Evolutionary conservation across 2,329 filamentous ascomycete species (phyloP), one percentile per base, ranked within the genome.

Genomic region (Rhynchosporium agropyri): DNA sequence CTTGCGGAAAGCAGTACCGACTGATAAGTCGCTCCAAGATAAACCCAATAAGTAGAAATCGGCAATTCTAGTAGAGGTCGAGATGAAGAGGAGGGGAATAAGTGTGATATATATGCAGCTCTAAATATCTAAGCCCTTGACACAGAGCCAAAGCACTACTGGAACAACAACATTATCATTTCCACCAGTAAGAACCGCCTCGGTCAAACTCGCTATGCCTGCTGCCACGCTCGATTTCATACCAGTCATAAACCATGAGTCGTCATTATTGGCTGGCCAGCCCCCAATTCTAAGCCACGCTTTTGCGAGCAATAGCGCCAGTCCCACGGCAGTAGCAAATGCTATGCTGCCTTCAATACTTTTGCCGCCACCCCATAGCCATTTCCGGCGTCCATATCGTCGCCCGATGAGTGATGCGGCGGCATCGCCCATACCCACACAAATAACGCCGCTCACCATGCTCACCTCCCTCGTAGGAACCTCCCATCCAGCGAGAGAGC

Each of bases 151-250:
- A 65, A 99, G 78, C 57, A 96, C 87, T 62, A 99, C 86, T 3
- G 95, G 95, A 67, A 98, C 94, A 67, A 98, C 89, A 20, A 99
- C 95, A 80, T 99, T 99, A 81, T 99, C 95, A 76, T 99, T 99
- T 36, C 94, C 95, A 2, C 95, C 95, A 13, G 95, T 98, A 67
- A 99, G 79, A 53, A 97, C 94, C 31, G 95, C 93, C 79, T 99
- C 95, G 58, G 95, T 96, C 69, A 97, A 81, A 76, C 93, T 97
- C 33, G 93, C 91, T 63, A 92, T 85, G 48, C 83, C 83, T 6
- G 90, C 92, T 68, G 92, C 96, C 54, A 90, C 73, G 4, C 81
- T 79, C 10, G 89, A 86, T 73, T 94, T 95, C 4, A 87, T 86
- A 68, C 87, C 80, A 28, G 90, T 86, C 54, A 87, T 76, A 62